Base-by-base conservation (phyloP, 2,329 filamentous ascomycete species). In the Coniochaeta sp. region DNA sequence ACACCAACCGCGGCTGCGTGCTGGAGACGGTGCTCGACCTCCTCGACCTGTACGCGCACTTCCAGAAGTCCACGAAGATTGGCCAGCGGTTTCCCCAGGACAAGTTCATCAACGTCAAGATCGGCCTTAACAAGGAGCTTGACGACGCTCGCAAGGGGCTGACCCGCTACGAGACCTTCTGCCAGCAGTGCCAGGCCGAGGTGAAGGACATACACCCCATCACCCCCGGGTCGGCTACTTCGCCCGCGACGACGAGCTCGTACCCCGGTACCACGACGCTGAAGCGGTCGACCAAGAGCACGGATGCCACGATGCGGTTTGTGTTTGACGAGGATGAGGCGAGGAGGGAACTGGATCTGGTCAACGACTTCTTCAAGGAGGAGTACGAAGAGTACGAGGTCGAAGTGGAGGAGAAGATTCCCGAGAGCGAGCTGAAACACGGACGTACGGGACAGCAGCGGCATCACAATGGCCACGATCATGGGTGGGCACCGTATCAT, bases 41-140 rank as follows among this genome's bases (percentile, higher is more conserved):
- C 0, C 78, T 97, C 24, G 92, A 99, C 63, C 79, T 97, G 3
- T 97, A 96, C 67, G 94, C 90, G 0, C 88, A 95, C 63, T 86
- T 95, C 64, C 82, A 83, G 51, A 80, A 82, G 58, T 76, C 78
- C 49, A 96, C 91, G 30, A 82, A 85, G 49, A 75, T 96, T 18
- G 91, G 91, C 6, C 75, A 79, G 14, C 73, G 80, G 47, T 87
- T 89, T 67, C 81, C 86, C 46, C 76, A 92, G 40, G 85, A 92
- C 58, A 79, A 79, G 51, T 92, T 96, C 65, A 89, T 97, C 63
- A 82, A 86, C 57, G 83, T 95, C 59, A 89, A 94, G 64, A 96
- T 97, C 56, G 78, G 82, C 22, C 77, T 96, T 56, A 96, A 97
- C 67, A 82, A 88, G 61, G 86, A 95, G 68, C 79, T 90, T 48